Evolutionary conservation across 306 rosid genomes (phyloP).

Genomic region (Corylus heterophylla): DNA sequence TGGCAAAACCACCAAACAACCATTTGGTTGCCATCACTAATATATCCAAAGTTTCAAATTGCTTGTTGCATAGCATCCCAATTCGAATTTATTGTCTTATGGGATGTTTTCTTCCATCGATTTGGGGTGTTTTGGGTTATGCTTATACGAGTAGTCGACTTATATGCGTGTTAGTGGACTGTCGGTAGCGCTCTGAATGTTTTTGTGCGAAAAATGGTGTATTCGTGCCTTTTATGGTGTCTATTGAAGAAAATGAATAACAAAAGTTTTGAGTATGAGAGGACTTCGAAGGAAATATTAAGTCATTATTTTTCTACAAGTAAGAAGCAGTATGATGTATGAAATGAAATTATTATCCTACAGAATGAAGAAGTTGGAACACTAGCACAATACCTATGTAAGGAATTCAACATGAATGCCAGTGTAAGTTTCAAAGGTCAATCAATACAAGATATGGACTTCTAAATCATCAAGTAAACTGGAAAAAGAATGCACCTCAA

Average conservation of each 20-base stretch:
- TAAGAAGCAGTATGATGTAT: background rate
- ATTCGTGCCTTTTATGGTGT: no score
- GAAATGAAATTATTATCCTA: background rate
- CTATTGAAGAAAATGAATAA: no score
- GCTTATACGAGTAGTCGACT: no score
- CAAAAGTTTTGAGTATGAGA: no score
- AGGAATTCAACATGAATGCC: slow-evolving; percentile 2
- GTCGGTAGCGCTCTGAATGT: no score
- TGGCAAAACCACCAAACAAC: background rate
- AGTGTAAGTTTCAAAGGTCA: background rate
- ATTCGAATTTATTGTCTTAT: background rate
- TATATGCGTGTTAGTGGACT: no score
- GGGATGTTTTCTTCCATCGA: no score
- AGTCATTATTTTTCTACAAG: background rate
- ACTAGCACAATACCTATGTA: background rate
- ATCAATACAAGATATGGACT: background rate
- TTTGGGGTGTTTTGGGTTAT: no score
- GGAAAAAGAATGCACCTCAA: slow-evolving; percentile 10
- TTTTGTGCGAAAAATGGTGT: no score
- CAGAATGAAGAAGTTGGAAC: background rate
- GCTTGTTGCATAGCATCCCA: background rate
- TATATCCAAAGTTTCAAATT: background rate
- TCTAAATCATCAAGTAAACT: background rate
- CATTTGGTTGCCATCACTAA: background rate
- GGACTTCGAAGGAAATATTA: no score